Evolutionary conservation across 2,329 filamentous ascomycete genomes (phyloP).

Genomic region (Trichoderma arundinaceum): DNA sequence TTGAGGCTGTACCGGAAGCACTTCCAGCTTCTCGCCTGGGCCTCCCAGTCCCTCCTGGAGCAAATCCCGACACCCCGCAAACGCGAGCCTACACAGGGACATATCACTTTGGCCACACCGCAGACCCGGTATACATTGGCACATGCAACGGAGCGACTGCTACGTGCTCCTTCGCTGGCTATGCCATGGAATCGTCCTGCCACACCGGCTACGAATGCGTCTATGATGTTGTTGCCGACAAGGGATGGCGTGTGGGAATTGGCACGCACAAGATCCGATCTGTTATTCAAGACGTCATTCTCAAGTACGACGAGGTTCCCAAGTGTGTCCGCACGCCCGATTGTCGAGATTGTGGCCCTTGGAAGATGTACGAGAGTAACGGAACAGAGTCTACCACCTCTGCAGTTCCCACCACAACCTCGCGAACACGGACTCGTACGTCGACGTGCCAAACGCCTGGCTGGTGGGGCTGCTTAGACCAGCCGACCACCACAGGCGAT

Average conservation of each 20-base stretch:
- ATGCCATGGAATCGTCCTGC: constrained; percentile 91
- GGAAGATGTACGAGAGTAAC: constrained; percentile 96
- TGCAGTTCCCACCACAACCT: constrained; percentile 60
- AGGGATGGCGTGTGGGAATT: constrained; percentile 89
- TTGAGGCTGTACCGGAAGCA: constrained; percentile 91
- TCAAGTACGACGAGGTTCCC: constrained; percentile 81
- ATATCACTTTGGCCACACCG: constrained; percentile 93
- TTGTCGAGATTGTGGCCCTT: constrained; percentile 87
- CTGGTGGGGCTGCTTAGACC: constrained; percentile 84
- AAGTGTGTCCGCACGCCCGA: constrained; percentile 75
- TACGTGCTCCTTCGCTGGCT: constrained; percentile 87
- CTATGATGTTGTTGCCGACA: constrained; percentile 90
- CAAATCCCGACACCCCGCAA: constrained; percentile 73
- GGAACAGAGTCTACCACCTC: constrained; percentile 77
- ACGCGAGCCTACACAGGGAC: constrained; percentile 74
- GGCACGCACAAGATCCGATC: constrained; percentile 88
- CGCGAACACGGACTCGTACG: constrained; percentile 76
- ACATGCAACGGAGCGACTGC: constrained; percentile 90
- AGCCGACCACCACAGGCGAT: constrained; percentile 56
- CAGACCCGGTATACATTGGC: constrained; percentile 93
- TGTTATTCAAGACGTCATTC: constrained; percentile 86
- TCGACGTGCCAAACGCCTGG: constrained; percentile 89
- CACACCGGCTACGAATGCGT: constrained; percentile 87
- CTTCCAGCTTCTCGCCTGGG: constrained; percentile 84
- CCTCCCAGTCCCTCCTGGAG: constrained; percentile 81